A percentile compares a stretch with the other conserved stretches of the same genome.
Evolutionary conservation across 768 basidiomycete species (phyloP).

Genomic region (Lactifluus piperatus): DNA sequence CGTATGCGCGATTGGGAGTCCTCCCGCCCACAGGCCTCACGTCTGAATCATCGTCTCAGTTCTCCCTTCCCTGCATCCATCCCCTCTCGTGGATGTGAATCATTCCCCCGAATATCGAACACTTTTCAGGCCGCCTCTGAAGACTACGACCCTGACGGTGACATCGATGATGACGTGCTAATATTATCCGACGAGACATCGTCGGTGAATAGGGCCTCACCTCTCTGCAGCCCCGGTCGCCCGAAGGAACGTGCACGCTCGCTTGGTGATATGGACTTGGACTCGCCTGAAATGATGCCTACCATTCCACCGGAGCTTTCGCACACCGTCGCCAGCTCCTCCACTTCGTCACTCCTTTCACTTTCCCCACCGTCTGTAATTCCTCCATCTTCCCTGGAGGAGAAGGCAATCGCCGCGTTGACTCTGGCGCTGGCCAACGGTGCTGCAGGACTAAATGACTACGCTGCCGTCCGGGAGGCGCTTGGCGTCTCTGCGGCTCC

Average conservation of each 20-base stretch:
- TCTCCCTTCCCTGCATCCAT: conserved; percentile 14
- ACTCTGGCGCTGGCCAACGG: conserved; percentile 55
- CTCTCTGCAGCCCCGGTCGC: conserved; percentile 12
- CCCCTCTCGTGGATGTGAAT: conserved; percentile 5
- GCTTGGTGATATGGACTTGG: conserved; percentile 36
- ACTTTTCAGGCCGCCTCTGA: conserved; percentile 20
- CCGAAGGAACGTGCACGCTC: conserved; percentile 39
- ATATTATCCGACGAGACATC: conserved; percentile 39
- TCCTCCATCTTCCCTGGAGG: conserved; percentile 37
- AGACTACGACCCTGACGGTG: conserved; percentile 22
- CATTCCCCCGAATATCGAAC: conserved; percentile 15
- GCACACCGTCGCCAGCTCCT: conserved; percentile 30
- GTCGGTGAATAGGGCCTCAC: conserved; percentile 14
- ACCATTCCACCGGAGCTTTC: conserved; percentile 30
- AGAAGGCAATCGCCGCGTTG: conserved; percentile 53
- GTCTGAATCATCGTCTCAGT: conserved; percentile 32
- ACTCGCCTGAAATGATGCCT: conserved; percentile 24
- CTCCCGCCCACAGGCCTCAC: conserved; percentile 34
- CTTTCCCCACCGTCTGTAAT: conserved; percentile 24
- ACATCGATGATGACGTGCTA: conserved; percentile 39
- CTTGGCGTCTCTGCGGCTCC: conserved; percentile 25
- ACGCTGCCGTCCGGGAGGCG: conserved; percentile 37
- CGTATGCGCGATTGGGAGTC: conserved; percentile 70
- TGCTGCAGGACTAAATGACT: conserved; percentile 51
- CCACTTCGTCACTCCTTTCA: conserved; percentile 34